Base-by-base conservation (phyloP, 164 flowering plant genomes). In the Piper longum region DNA sequence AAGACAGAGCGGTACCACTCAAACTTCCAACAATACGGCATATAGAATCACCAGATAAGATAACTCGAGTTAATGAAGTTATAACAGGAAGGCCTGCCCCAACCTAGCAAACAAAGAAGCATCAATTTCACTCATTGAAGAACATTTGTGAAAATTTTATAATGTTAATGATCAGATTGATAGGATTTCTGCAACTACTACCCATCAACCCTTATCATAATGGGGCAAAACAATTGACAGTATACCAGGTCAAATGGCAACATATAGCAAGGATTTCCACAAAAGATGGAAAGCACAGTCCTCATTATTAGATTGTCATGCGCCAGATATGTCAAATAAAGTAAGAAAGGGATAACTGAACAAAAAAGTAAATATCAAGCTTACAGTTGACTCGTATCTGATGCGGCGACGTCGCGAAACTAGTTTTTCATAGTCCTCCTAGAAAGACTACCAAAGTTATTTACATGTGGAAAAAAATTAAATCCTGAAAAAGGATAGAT, bases 31-130 rank as follows among this genome's bases (percentile, higher is more conserved):
- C 63, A 56, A 87, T 80, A 52, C 82, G 82, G 62, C 69, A 68
- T 14, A 91, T 71, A 17, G 83, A 73, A 68, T 91, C 96, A 70
- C 96, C 98, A 66, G 93, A 87, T 61, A 88, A 68, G 68, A 87
- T 60, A 60, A 87, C 68, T 62, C 96, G 95, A 56, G 79, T 89
- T 61, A 89, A 62, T 40, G 95, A 79, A 65, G 85, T 76, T 68
- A 91, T 83, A 70, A 91, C 84, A 66, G 98, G 98, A 77, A 87
- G 98, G 60, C 96, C 98, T 70, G 98, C 95, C 73, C 98, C 98
- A 76, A 89, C 98, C 98, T 87, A 77, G 57, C 60, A 72, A 55
- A 43, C 67, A 43, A 48, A 55, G 59, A 12, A 57, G 40, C 36
- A 26, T 26, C 36, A 26, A 26, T 26, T 45, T 1, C 36, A 12